Conservation (phyloP, 1,284 basidiomycete genomes). For the Ustilago crameri region DNA sequence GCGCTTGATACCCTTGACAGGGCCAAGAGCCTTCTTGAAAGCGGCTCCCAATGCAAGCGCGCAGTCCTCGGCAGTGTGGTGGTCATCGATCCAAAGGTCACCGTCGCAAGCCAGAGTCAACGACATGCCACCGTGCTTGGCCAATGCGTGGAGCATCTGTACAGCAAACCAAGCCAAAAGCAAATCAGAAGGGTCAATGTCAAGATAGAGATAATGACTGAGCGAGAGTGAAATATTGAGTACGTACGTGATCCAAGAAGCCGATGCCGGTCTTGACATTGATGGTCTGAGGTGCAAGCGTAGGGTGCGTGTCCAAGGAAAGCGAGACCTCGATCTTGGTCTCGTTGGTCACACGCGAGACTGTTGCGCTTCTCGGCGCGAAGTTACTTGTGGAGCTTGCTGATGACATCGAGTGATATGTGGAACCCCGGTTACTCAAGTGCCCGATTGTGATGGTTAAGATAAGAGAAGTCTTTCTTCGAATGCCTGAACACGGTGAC, state of each 20-base stretch:
- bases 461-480: no score
- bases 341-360: slow-evolving; percentile 90
- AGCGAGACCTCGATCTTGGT: slow-evolving; percentile 86
- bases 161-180: not conserved
- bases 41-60: slow-evolving; percentile 91
- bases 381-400: slow-evolving; percentile 19
- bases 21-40: slow-evolving; percentile 94
- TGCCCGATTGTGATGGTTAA: not conserved
- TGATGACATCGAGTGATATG: slow-evolving; percentile 22
- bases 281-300: slow-evolving; percentile 78
- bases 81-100: slow-evolving; percentile 97
- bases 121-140: slow-evolving; percentile 72
- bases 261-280: slow-evolving; percentile 93
- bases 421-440: not conserved
- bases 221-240: not conserved
- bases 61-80: slow-evolving; percentile 95
- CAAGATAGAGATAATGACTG: no score
- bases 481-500: slow-evolving; percentile 15
- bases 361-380: slow-evolving; percentile 73
- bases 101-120: slow-evolving; percentile 90
- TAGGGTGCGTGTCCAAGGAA: slow-evolving; percentile 83
- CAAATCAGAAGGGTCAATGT: not conserved
- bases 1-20: slow-evolving; percentile 90
- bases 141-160: slow-evolving; percentile 68
- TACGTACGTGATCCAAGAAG: slow-evolving; percentile 92